Evolutionary conservation across 805 yeast species (phyloP).

Genomic region (Wickerhamomyces bovis): DNA sequence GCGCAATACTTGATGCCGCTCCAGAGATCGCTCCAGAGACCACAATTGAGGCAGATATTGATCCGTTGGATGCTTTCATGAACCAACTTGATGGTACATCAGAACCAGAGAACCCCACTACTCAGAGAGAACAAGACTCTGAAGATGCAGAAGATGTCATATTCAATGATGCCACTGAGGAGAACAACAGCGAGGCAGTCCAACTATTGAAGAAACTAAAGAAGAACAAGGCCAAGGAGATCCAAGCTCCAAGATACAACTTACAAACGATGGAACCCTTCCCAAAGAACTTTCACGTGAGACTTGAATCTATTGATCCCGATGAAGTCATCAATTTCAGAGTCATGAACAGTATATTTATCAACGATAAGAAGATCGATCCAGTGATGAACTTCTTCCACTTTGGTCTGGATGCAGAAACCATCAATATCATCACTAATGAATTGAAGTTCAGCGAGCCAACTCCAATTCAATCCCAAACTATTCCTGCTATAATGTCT

Average conservation of each 20-base stretch:
- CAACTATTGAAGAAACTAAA: slow-evolving; percentile 30
- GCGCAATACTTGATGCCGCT: no score
- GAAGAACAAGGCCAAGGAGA: slow-evolving; percentile 46
- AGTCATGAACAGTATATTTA: slow-evolving; percentile 45
- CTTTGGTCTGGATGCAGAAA: slow-evolving; percentile 62
- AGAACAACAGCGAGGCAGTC: slow-evolving; percentile 29
- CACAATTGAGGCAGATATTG: slow-evolving; percentile 27
- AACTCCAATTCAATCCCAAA: slow-evolving; percentile 86
- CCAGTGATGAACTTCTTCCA: slow-evolving; percentile 80
- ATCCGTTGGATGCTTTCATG: slow-evolving; percentile 45
- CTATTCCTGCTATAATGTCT: slow-evolving; percentile 83
- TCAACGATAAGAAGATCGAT: slow-evolving; percentile 25
- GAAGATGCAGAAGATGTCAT: slow-evolving; percentile 20
- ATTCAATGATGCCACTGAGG: slow-evolving; percentile 24
- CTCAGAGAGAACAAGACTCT: not conserved
- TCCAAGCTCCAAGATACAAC: slow-evolving; percentile 32
- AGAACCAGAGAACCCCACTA: not conserved
- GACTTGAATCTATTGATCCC: slow-evolving; percentile 38
- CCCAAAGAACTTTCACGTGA: slow-evolving; percentile 52
- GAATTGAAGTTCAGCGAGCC: slow-evolving; percentile 53
- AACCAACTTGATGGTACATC: slow-evolving; percentile 8
- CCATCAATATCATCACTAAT: slow-evolving; percentile 46
- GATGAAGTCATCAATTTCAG: slow-evolving; percentile 62
- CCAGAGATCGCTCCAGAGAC: slow-evolving; percentile 4
- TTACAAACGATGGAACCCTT: slow-evolving; percentile 44